Evolutionary conservation across 2,329 filamentous ascomycete species (phyloP), one percentile per base, ranked within the genome.

Genomic region (Claviceps paspali): DNA sequence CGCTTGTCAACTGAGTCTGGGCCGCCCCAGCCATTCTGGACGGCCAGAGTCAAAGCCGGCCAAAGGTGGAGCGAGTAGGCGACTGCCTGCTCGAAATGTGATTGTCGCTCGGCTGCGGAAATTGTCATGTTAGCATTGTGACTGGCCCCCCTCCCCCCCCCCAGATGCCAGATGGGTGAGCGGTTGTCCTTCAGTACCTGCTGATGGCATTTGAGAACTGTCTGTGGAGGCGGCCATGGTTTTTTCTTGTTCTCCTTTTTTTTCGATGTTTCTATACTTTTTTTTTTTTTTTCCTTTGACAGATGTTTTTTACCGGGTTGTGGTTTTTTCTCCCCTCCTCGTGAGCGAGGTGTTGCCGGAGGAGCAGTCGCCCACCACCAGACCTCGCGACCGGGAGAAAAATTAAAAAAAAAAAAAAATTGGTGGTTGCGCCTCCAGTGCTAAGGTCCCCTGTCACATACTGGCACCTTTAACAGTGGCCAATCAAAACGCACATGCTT

Each of bases 1-100:
- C 88, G 82, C 65, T 96, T 96, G 60, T 92, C 85, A 42, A 68
- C 59, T 17, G 77, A 80, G 52, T 85, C 77, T 29, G 83, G 76
- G 2, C 88, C 91, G 50, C 88, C 91, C 81, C 87, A 94, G 61
- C 76, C 69, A 57, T 84, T 85, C 55, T 82, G 73, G 31, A 95
- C 83, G 33, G 91, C 85, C 53, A 94, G 76, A 34, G 80, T 81
- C 38, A 98, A 78, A 23, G 84, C 80, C 6, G 82, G 78, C 91
- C 91, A 98, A 52, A 82, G 73, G 64, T 87, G 77, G 46, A 98
- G 75, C 30, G 80, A 65, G 55, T 91, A 79, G 55, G 84, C 85
- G 49, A 95, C 80, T 53, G 76, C 82, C 52, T 91, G 79, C 56
- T 96, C 91, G 63, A 96, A 83, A 52, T 76, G 70, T 46, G 68